Evolutionary conservation across 2,329 filamentous ascomycete species (phyloP), one percentile per base, ranked within the genome.

Genomic region (Calcarisporium arbuscula): DNA sequence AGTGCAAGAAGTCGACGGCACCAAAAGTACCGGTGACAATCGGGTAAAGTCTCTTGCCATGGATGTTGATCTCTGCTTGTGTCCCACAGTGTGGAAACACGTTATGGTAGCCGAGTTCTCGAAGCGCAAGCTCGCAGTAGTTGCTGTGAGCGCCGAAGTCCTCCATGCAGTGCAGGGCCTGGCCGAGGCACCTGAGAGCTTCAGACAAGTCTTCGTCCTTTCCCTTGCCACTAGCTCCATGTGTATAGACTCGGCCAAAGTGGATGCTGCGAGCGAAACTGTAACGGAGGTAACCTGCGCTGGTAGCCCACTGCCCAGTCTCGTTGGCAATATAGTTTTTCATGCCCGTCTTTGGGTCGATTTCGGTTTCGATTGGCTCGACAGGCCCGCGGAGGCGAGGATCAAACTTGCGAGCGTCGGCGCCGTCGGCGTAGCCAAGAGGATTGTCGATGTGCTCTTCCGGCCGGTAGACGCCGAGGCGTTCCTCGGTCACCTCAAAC

Each of bases 271-370:
- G 75, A 11, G 71, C 70, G 42, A 92, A 69, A 48, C 83, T 88
- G 60, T 77, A 85, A 47, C 80, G 79, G 40, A 95, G 71, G 51
- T 90, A 95, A 25, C 85, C 89, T 7, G 85, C 68, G 43, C 88
- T 95, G 15, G 92, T 98, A 2, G 89, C 86, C 85, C 89, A 95
- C 26, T 77, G 74, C 5, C 88, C 86, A 11, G 64, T 68, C 57
- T 96, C 90, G 51, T 95, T 96, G 40, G 90, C 80, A 47, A 98
- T 96, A 59, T 98, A 98, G 57, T 96, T 96, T 62, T 96, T 98
- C 90, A 98, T 95, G n/a, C 89, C 89, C 1, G 85, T 92, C 6
- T 73, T 65, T 21, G 65, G 64, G 50, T 92, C 85, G 37, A 92
- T 74, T 40, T 85, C 78, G 15, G 85, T 75, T 52, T 92, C 85